Evolutionary conservation across 2,329 filamentous ascomycete species (phyloP), one percentile per base, ranked within the genome.

Genomic region (Pseudocercospora crystallina): DNA sequence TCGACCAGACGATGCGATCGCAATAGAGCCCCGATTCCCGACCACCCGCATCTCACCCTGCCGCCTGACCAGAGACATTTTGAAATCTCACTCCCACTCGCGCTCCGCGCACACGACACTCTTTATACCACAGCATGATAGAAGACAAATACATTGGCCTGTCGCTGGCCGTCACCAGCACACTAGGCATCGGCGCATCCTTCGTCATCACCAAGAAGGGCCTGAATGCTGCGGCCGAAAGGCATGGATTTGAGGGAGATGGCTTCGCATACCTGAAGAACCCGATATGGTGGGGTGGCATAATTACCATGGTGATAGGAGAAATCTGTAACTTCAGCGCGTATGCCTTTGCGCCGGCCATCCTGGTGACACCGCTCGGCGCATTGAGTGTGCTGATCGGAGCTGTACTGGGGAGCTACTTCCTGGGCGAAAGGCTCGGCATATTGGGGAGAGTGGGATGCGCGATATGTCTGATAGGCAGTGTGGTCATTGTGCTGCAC

Each of bases 181-280:
- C 86, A 62, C 74, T 89, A 67, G 86, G 85, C 59, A 90, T 90
- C 73, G 87, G 86, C 87, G 80, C 64, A 79, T 70, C 63, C 46
- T 99, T 99, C 72, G 92, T 99, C 62, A 96, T 99, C 66, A 99
- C 95, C 41, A 99, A 99, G 76, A 97, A 96, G 82, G 92, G 92
- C 60, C 80, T 99, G 62, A 90, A 91, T 71, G 88, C 96, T 72
- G 89, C 90, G 58, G 89, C 89, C 67, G 86, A 95, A 73, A 82
- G 84, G 64, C 91, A 96, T 75, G 95, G 94, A 41, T 99, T 97
- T 68, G 90, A 96, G 69, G 94, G 95, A 62, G 94, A 97, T 64
- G 94, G 94, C 51, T 99, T 89, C 71, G 86, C 90, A 68, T 99
- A 99, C 72, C 73, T 99, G 51, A 89, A 86, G 69, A 97, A 89